Base-by-base conservation (phyloP, 352 stramenopile genomes). In the Pythium insidiosum region DNA sequence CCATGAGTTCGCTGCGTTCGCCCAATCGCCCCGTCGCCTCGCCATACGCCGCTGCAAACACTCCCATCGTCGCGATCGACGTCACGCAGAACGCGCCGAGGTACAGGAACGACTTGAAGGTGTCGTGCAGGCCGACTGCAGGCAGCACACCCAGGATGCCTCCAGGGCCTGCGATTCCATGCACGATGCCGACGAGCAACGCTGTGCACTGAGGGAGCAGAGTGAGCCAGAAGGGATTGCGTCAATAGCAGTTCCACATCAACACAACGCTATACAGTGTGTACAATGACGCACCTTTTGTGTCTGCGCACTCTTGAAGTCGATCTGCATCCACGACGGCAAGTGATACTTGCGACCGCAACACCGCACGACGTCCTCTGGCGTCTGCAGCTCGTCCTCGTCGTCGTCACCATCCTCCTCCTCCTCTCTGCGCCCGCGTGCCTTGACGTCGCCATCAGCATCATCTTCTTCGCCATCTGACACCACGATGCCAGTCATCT, bases 11-110 rank as follows among this genome's bases (percentile, higher is more conserved):
- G 10, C 72, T 86, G 40, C 77, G 77, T 42, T 86, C 70, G 37
- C 73, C 73, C 9, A 87, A 54, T 1, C 73, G 73, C 5, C 71
- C 68, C 3, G 78, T 88, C 2, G 66, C 71, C 47, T 86, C 78
- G 30, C 89, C 84, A 54, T 96, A 96, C 6, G 72, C 56, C 3
- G 71, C 70, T 3, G 89, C 83, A 65, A 96, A 97, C 0, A 73
- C 40, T 19, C 87, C 89, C 89, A 97, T 97, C 6, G 87, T 91
- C 23, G 90, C 52, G 49, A 90, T 96, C 22, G 68, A 89, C 28
- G 69, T 90, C 4, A 84, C 25, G 52, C 87, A 97, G 57, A 97
- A 97, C 6, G 81, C 88, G 6, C 74, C 70, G 22, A 97, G 56
- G 63, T 97, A 97, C 48, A 86, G 64, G 28, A 72, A 56, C 36